Evolutionary conservation across 2,329 filamentous ascomycete species (phyloP), one percentile per base, ranked within the genome.

Genomic region (Elsinoe perseae): DNA sequence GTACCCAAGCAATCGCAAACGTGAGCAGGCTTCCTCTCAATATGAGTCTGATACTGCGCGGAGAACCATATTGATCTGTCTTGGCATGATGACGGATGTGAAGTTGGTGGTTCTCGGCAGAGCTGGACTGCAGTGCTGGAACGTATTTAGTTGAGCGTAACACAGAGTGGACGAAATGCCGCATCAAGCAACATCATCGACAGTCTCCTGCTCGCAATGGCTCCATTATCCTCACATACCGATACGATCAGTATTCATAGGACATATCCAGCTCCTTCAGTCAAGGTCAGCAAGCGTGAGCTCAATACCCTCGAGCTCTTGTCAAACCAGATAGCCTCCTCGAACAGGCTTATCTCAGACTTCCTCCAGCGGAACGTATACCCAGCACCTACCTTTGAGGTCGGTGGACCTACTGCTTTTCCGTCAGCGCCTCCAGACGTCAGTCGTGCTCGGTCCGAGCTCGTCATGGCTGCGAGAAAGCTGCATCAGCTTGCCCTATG

Each of bases 391-490:
- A 3, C 27, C 7, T 36, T 52, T 7, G 28, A 38, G 12, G 28
- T 21, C 6, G 48, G 32, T 34, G 48, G 48, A 25, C 48, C 48
- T 28, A 28, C 12, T 3, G 12, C 23, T 10, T 48, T 48, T 25
- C 43, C 43, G 16, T 10, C 43, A 12, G 43, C 43, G 3, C 61
- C 61, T 9, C 4, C 28, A 10, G 48, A 52, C 7, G 28, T 52
- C 2, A 16, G 18, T 20, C 48, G 32, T 36, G 48, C 28, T 20
- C 28, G 28, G 6, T 38, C 48, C 12, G 48, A 52, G 20, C 28
- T 36, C 12, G 48, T 36, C 16, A 38, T 52, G 28, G 48, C 48
- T 10, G 48, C 48, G 9, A 34, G 48, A 20, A 52, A 38, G 18
- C 28, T 36, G 14, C 32, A 36, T 10, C 28, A 52, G n/a, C 30